Evolutionary conservation across 495 filamentous ascomycete species (phyloP).

Genomic region (Cercophora scortea): DNA sequence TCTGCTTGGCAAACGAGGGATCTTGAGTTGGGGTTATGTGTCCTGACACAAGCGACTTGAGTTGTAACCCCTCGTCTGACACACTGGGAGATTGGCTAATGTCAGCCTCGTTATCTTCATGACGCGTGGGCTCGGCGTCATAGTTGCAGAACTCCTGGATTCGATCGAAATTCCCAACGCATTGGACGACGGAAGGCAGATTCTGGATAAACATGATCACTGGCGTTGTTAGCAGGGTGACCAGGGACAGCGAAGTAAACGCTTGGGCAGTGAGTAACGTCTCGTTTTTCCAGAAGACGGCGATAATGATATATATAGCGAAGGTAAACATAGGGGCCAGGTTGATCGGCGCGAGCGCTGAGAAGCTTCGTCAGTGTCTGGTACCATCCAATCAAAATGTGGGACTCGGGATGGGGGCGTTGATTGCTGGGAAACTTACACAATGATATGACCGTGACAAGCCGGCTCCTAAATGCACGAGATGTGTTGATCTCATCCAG

Average conservation of each 20-base stretch:
- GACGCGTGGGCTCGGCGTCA: too few relatives aligned
- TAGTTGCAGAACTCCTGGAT: conserved; percentile 37
- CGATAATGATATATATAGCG: conserved; percentile 17
- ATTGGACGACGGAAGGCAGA: conserved; percentile 41
- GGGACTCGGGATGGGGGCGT: too few relatives aligned
- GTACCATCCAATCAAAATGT: too few relatives aligned
- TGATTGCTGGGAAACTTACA: too few relatives aligned
- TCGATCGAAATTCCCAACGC: conserved; percentile 49
- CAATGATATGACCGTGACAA: conserved; percentile 11
- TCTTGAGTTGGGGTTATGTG: too few relatives aligned
- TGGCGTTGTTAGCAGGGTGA: conserved; percentile 48
- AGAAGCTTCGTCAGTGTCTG: conserved; percentile 24
- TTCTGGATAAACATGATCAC: conserved; percentile 45
- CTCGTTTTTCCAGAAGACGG: conserved; percentile 9
- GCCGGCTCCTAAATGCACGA: conserved; percentile 42
- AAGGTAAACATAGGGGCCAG: conserved; percentile 23
- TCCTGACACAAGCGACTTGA: too few relatives aligned
- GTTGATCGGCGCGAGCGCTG: conserved; percentile 23
- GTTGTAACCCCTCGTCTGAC: too few relatives aligned
- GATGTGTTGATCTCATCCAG: conserved; percentile 48
- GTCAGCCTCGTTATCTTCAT: too few relatives aligned
- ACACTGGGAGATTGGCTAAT: too few relatives aligned
- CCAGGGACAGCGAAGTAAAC: conserved; percentile 51
- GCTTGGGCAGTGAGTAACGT: conserved; percentile 38
- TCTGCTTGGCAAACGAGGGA: too few relatives aligned